A percentile compares a stretch with the other conserved stretches of the same genome.
Conservation (phyloP, 2,329 filamentous ascomycete species). For the Aspergillus flavus region DNA sequence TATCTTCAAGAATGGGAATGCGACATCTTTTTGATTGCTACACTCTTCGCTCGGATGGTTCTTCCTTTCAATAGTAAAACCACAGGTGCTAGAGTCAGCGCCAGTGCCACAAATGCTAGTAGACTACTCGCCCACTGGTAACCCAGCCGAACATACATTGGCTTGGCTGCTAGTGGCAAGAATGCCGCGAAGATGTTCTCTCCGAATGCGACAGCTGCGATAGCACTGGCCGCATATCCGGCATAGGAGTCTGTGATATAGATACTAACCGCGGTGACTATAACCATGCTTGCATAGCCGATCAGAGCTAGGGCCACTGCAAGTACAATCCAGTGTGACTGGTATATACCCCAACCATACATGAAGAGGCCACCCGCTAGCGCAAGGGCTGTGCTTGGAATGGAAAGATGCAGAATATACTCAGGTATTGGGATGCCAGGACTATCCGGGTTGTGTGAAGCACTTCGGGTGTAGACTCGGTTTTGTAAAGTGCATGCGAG, state of each 20-base stretch:
- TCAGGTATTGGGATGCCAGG: conserved; percentile 48
- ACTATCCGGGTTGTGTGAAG: conserved; percentile 40
- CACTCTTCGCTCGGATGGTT: conserved; percentile 29
- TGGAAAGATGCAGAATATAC: conserved; percentile 46
- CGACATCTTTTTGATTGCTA: conserved; percentile 13
- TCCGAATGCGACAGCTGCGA: conserved; percentile 50
- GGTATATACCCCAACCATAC: conserved; percentile 40
- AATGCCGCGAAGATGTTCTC: conserved; percentile 48
- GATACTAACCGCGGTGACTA: conserved; percentile 52
- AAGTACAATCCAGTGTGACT: conserved; percentile 40
- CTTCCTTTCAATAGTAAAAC: conserved; percentile 41
- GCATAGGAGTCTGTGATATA: conserved; percentile 54
- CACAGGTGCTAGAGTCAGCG: conserved; percentile 38
- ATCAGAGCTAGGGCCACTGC: conserved; percentile 39
- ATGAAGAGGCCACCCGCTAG: conserved; percentile 41
- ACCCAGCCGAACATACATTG: conserved; percentile 39
- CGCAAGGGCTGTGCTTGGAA: conserved; percentile 37
- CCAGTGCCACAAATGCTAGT: conserved; percentile 42
- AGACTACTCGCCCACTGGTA: conserved; percentile 45
- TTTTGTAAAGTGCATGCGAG: conserved; percentile 29
- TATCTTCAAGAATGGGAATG: not conserved
- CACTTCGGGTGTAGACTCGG: conserved; percentile 31
- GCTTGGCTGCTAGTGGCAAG: conserved; percentile 44
- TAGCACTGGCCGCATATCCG: conserved; percentile 52
- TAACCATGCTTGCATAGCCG: conserved; percentile 45